Percentiles rank a stretch among this genome's conserved stretches.
phyloP scores from a whole-genome alignment of 306 rosid genomes.

The Macrotyloma uniflorum region DNA sequence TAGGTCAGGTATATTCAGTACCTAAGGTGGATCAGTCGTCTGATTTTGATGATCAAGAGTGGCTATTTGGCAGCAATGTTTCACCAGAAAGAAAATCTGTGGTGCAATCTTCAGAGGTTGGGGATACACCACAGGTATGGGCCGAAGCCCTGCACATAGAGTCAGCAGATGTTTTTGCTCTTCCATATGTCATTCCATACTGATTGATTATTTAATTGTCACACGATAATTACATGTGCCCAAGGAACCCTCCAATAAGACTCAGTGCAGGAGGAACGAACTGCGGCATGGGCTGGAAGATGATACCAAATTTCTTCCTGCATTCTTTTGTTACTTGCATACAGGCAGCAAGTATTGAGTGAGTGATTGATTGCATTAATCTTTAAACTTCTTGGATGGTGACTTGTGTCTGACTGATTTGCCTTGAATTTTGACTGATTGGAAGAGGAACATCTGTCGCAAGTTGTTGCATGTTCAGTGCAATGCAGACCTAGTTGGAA shows the following conservation, averaged over 20 bases:
- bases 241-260: conserved; percentile 30
- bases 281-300: conserved; percentile 33
- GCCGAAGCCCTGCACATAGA: conserved; percentile 70
- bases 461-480: conserved; percentile 29
- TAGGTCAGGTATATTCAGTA: conserved; percentile 60
- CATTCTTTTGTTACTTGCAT: conserved; percentile 43
- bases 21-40: conserved; percentile 62
- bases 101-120: conserved; percentile 45
- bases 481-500: conserved; percentile 29
- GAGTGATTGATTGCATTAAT: not conserved
- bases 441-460: conserved; percentile 27
- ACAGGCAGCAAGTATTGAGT: conserved; percentile 32
- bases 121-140: conserved; percentile 64
- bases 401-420: not conserved
- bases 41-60: conserved; percentile 60
- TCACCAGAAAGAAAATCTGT: conserved; percentile 46
- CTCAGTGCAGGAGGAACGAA: conserved; percentile 32
- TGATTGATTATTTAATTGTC: conserved; percentile 46
- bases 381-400: not conserved
- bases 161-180: conserved; percentile 66
- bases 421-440: not conserved
- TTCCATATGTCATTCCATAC: conserved; percentile 83
- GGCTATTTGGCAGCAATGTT: conserved; percentile 58
- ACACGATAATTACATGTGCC: conserved; percentile 27
- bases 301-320: conserved; percentile 36